phyloP scores from a whole-genome alignment of 1,139 yeast species.

The Debaryomyces sp. region DNA sequence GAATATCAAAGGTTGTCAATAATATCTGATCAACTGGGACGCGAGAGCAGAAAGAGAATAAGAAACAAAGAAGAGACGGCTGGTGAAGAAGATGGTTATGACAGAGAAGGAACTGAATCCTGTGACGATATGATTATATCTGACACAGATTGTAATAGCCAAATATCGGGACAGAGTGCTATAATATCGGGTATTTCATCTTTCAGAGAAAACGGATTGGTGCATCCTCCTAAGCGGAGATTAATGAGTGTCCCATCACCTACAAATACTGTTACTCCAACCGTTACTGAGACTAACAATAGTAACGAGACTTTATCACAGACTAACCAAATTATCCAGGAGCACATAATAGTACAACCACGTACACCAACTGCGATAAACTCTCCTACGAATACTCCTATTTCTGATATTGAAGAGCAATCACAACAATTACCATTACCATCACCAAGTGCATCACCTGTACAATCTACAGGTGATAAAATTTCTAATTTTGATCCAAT shows the following conservation, averaged over 20 bases:
- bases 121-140: conserved; percentile 42
- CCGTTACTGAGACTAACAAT: conserved; percentile 6
- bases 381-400: conserved; percentile 41
- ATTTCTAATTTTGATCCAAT: conserved; percentile 18
- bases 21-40: conserved; percentile 13
- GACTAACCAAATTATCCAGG: conserved; percentile 6
- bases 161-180: conserved; percentile 21
- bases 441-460: conserved; percentile 72
- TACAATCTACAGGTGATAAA: conserved; percentile 30
- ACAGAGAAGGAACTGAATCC: conserved; percentile 25
- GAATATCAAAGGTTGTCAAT: conserved; percentile 34
- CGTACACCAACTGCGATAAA: conserved; percentile 36
- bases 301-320: conserved; percentile 6
- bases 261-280: conserved; percentile 13
- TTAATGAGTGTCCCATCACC: conserved; percentile 26
- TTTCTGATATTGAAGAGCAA: conserved; percentile 40
- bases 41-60: conserved; percentile 31
- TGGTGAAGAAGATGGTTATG: conserved; percentile 14
- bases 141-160: conserved; percentile 36
- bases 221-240: conserved; percentile 47
- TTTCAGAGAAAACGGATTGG: conserved; percentile 23
- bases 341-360: conserved; percentile 20
- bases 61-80: conserved; percentile 15
- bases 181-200: conserved; percentile 12
- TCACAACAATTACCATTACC: conserved; percentile 59